These are phyloP conservation scores for Eucalyptus polyanthemos DNA, from an alignment of 345 rosid species.

Conservation along the genomic window DNA sequence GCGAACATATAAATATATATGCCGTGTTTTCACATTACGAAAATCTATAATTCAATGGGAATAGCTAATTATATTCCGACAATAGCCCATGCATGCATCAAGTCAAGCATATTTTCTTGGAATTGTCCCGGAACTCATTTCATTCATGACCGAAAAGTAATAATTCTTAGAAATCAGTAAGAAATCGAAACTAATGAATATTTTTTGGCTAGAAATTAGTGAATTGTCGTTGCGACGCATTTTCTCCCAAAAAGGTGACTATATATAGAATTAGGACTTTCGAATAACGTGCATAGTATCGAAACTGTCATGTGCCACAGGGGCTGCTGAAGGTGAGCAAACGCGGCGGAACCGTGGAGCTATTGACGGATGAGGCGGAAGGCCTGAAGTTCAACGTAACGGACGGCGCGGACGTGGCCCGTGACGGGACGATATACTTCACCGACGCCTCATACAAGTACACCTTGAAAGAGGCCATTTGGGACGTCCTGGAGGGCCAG, in stretches of 20 bases:
- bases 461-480: neutral
- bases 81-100: neutral
- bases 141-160: neutral
- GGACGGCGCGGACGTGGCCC: constrained; percentile 50
- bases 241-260: too few species aligned
- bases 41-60: too few species aligned
- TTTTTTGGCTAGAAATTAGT: too few species aligned
- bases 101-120: neutral
- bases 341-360: constrained; percentile 26
- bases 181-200: too few species aligned
- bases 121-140: neutral
- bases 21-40: neutral
- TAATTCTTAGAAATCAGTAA: too few species aligned
- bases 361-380: constrained; percentile 53
- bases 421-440: constrained; percentile 58
- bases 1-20: neutral
- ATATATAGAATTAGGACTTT: neutral
- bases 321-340: constrained; percentile 48
- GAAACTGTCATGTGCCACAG: neutral
- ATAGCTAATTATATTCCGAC: too few species aligned
- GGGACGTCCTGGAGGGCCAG: constrained; percentile 46
- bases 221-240: too few species aligned
- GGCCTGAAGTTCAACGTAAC: constrained; percentile 48
- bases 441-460: constrained; percentile 60
- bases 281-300: neutral